These are phyloP conservation scores for Lignosus rhinocerotis DNA, from an alignment of 1,284 basidiomycete genomes.

Conservation along the genomic window DNA sequence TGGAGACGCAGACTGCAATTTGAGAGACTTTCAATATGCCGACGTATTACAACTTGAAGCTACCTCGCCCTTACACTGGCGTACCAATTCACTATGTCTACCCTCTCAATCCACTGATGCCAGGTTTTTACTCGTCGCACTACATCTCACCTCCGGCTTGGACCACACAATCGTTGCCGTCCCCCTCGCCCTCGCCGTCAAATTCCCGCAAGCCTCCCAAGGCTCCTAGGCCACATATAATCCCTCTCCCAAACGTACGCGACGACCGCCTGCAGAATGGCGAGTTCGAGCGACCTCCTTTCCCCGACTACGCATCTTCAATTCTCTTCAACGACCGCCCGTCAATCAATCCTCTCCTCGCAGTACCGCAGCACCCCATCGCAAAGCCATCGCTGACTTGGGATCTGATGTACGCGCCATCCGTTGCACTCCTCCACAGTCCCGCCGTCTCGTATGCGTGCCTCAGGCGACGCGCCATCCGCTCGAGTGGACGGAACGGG, in stretches of 20 bases:
- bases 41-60: background rate
- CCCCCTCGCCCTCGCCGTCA: no score
- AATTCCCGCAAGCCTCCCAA: no score
- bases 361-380: background rate
- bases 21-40: background rate
- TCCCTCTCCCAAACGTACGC: no score
- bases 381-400: background rate
- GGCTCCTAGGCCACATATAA: no score
- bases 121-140: background rate
- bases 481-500: background rate
- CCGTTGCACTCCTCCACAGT: background rate
- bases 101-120: background rate
- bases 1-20: background rate
- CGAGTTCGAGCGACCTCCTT: background rate
- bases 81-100: background rate
- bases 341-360: background rate
- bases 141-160: background rate
- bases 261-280: no score
- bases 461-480: conserved; percentile 1
- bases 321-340: no score
- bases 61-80: background rate
- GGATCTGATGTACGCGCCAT: conserved; percentile 1
- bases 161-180: no score
- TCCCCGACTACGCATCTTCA: background rate
- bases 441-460: background rate